Percentiles rank a stretch among this genome's conserved stretches.
Evolutionary conservation across 1,139 yeast genomes (phyloP).

Genomic region (Suhomyces panamericanus): DNA sequence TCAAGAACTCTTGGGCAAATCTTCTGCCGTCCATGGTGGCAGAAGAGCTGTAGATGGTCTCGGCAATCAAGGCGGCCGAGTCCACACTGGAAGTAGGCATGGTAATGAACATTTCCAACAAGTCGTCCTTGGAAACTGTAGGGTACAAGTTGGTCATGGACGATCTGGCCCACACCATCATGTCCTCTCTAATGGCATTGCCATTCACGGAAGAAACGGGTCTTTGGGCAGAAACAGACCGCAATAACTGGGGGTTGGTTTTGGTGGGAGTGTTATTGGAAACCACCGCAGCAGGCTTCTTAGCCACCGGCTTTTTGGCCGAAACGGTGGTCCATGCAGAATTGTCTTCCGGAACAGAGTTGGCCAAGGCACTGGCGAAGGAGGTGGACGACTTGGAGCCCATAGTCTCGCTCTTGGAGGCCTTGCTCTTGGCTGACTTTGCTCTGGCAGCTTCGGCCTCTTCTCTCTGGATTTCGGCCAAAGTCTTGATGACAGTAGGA

Average conservation of each 20-base stretch:
- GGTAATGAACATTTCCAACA: conserved; percentile 75
- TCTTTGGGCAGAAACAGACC: conserved; percentile 45
- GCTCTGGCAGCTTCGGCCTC: conserved; percentile 44
- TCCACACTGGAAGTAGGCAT: conserved; percentile 69
- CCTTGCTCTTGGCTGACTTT: conserved; percentile 20
- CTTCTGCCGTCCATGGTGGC: conserved; percentile 94
- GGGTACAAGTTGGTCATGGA: conserved; percentile 72
- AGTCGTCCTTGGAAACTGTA: conserved; percentile 73
- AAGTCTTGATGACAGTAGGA: conserved; percentile 33
- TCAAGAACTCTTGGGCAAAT: conserved; percentile 86
- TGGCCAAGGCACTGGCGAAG: conserved; percentile 25
- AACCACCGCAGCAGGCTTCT: conserved; percentile 24
- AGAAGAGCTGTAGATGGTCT: conserved; percentile 87
- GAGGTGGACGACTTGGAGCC: conserved; percentile 14
- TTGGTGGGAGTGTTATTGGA: conserved; percentile 26
- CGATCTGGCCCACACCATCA: conserved; percentile 80
- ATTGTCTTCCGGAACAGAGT: conserved; percentile 31
- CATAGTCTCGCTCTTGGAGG: conserved; percentile 18
- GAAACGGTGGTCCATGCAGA: conserved; percentile 50
- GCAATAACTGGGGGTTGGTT: conserved; percentile 45
- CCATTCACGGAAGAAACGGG: conserved; percentile 31
- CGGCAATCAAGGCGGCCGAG: conserved; percentile 83
- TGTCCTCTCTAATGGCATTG: conserved; percentile 53
- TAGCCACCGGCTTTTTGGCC: conserved; percentile 30
- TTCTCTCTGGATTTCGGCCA: conserved; percentile 49